Conservation (phyloP, 306 rosid species). For the Echinosophora koreensis region DNA sequence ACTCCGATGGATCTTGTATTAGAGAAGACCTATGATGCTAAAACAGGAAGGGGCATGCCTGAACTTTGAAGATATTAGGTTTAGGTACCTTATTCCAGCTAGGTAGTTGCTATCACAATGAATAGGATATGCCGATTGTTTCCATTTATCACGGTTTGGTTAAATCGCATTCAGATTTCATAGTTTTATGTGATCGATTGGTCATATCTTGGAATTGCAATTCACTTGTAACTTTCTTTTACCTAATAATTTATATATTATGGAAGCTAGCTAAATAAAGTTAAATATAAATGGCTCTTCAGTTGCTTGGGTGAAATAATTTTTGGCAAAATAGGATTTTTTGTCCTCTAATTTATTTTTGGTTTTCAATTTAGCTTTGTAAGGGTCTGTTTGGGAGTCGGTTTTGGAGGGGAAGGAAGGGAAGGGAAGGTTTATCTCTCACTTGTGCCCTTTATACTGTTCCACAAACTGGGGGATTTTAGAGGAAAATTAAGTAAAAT, state of each 20-base stretch:
- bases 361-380: too few species aligned
- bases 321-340: too few species aligned
- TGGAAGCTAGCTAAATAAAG: neutral
- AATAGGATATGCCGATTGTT: conserved; percentile 23
- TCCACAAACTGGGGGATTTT: too few species aligned
- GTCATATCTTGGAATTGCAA: neutral
- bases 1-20: conserved; percentile 75
- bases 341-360: too few species aligned
- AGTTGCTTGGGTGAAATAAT: neutral
- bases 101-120: conserved; percentile 32
- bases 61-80: conserved; percentile 60
- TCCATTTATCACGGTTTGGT: conserved; percentile 12
- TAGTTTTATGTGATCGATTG: conserved; percentile 21
- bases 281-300: neutral
- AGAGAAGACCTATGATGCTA: conserved; percentile 84
- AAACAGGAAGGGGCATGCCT: conserved; percentile 92
- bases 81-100: conserved; percentile 13
- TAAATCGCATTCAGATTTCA: neutral
- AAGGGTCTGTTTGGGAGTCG: too few species aligned
- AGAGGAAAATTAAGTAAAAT: too few species aligned
- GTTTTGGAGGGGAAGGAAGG: too few species aligned
- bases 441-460: too few species aligned
- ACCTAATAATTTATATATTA: neutral
- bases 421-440: too few species aligned
- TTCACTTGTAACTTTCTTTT: conserved; percentile 7